These are phyloP conservation scores for Scytalidium lignicola DNA, from an alignment of 2,329 filamentous ascomycete genomes.

Conservation along the genomic window DNA sequence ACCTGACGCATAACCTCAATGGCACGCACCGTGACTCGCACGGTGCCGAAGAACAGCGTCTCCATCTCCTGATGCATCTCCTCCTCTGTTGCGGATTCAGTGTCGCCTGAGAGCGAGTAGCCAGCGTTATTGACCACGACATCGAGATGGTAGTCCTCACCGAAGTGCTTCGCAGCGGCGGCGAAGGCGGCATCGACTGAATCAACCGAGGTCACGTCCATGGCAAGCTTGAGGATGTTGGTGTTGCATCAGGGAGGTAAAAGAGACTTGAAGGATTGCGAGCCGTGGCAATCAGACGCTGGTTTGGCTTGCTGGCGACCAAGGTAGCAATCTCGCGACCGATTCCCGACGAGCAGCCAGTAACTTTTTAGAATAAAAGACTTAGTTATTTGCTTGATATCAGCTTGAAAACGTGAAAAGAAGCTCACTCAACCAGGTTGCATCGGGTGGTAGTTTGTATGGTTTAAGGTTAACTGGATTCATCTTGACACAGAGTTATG, in stretches of 20 bases:
- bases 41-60: constrained; percentile 39
- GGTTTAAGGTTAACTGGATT: too few species aligned
- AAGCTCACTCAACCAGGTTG: too few species aligned
- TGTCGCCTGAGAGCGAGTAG: constrained; percentile 46
- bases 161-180: constrained; percentile 26
- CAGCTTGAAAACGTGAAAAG: too few species aligned
- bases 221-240: constrained; percentile 38
- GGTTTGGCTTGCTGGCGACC: constrained; percentile 31
- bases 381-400: too few species aligned
- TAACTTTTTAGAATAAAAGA: too few species aligned
- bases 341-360: constrained; percentile 45
- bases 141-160: constrained; percentile 50
- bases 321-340: constrained; percentile 35
- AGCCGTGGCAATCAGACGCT: constrained; percentile 43
- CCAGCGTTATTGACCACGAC: constrained; percentile 59
- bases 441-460: too few species aligned
- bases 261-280: constrained; percentile 37
- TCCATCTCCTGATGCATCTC: constrained; percentile 33
- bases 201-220: constrained; percentile 42
- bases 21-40: constrained; percentile 32
- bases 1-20: constrained; percentile 34
- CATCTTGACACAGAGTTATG: too few species aligned
- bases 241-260: constrained; percentile 31
- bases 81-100: constrained; percentile 39
- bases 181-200: constrained; percentile 28